A percentile compares a stretch with the other conserved stretches of the same genome.
Evolutionary conservation across 805 yeast genomes (phyloP).

Genomic region (Metschnikowia lochheadii): DNA sequence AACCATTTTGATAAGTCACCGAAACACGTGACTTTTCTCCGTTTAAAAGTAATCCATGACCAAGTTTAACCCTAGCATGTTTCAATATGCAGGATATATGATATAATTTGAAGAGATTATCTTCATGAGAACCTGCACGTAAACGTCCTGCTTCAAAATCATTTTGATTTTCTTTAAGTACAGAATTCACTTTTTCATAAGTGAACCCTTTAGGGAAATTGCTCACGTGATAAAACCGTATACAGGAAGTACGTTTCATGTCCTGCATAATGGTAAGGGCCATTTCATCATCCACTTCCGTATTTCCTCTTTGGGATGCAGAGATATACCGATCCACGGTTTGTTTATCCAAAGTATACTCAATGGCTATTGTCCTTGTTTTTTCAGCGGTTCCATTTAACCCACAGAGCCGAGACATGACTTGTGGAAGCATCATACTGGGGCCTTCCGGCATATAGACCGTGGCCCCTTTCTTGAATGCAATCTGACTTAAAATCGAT

Average conservation of each 20-base stretch:
- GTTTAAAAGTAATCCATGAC: conserved; percentile 21
- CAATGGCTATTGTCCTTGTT: conserved; percentile 44
- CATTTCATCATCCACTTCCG: conserved; percentile 2
- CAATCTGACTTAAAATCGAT: conserved; percentile 47
- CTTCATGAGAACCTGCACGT: conserved; percentile 18
- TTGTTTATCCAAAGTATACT: conserved; percentile 22
- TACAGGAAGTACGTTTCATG: conserved; percentile 17
- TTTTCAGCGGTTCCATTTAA: conserved; percentile 37
- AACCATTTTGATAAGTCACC: conserved; percentile 9
- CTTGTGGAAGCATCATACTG: conserved; percentile 65
- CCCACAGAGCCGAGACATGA: conserved; percentile 49
- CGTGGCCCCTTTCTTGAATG: conserved; percentile 59
- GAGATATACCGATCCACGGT: conserved; percentile 20
- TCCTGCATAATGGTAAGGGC: conserved; percentile 13
- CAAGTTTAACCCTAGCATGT: conserved; percentile 21
- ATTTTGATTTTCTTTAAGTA: conserved; percentile 30
- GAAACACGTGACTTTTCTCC: conserved; percentile 15
- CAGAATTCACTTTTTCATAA: conserved; percentile 57
- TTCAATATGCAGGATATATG: conserved; percentile 25
- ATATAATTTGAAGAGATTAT: conserved; percentile 26
- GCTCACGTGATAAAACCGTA: conserved; percentile 23
- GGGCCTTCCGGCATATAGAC: conserved; percentile 68
- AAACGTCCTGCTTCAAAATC: conserved; percentile 9
- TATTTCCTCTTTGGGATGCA: background rate
- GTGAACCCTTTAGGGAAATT: conserved; percentile 44